Base-by-base conservation (phyloP, 2,329 filamentous ascomycete species). In the Penicillium italicum region DNA sequence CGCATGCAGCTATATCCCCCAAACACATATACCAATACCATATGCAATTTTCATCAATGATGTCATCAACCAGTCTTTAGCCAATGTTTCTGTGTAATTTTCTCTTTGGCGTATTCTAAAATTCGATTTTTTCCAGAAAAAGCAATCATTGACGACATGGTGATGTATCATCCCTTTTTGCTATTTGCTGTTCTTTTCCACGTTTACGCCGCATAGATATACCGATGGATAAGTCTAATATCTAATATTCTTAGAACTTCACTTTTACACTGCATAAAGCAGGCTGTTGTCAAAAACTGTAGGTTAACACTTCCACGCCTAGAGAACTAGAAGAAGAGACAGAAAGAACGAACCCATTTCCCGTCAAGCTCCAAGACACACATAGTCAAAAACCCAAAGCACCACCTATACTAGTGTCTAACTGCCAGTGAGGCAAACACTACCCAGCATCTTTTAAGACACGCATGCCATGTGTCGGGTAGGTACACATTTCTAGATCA, bases 1-100 rank as follows among this genome's bases (percentile, higher is more conserved):
- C 52, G 52, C 52, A 55, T 45, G 46, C 46, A 50, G 53, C 18
- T 51, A 51, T 55, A 55, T 55, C 42, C 53, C 49, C 53, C 46
- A 47, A n/a, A 37, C 46, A 46, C 36, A 33, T 42, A 38, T 49
- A 38, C 34, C 48, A 59, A 52, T 47, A 59, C 52, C 41, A 53
- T 26, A 56, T 50, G 30, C 53, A 49, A 57, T 43, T 45, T 45
- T 52, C 33, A 31, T 44, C 53, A 43, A 31, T 41, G 30, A 50
- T 24, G 12, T 40, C 46, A 14, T 31, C 34, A 38, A 26, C 20
- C 26, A 31, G 18, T 4, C 7, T 41, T 9, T 41, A 9, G 4
- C 6, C 22, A 5, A 18, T 18, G 36, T 24, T 24, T 14, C 22
- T 2, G 2, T n/a, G 46, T 41, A 41, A 31, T 50, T 49, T 49